Base-by-base conservation (phyloP, 2,329 filamentous ascomycete species). In the Xylaria hypoxylon region DNA sequence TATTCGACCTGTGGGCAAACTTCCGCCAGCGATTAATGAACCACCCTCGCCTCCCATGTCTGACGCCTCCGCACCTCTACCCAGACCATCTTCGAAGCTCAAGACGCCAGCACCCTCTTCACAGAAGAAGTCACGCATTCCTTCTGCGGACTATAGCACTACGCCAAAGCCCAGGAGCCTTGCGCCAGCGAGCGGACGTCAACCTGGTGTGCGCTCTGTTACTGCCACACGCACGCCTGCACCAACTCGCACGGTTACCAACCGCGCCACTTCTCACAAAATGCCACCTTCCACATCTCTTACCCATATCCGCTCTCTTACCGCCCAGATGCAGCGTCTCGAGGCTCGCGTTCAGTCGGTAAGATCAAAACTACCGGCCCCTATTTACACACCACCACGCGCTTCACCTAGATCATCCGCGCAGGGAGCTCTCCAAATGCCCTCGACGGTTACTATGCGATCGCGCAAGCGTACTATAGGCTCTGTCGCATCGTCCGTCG, bases 261-360 rank as follows among this genome's bases (percentile, higher is more conserved):
- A 74, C 75, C 84, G 81, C 68, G 82, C 81, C 69, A 75, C 80
- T 24, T 80, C 82, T 19, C 80, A 86, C 72, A 84, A 81, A 67
- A 72, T 88, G 44, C 85, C 87, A 28, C 82, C 84, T 59, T 89
- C 85, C 68, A 88, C 83, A 69, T 98, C 96, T 1, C 87, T 99
- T 56, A 92, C 92, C 71, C 96, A 99, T 78, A 97, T 99, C 75
- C 93, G 95, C 70, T 92, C 91, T 33, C 89, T 99, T 70, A 97
- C 96, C 65, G 94, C 93, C 31, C 96, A 98, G 81, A 97, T 98
- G 94, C 93, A 97, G 80, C 92, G 93, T 72, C 89, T 99, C 68
- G 96, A 98, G 79, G 93, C 96, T 69, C 89, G 96, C 50, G 95
- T 99, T 10, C 94, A 98, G 68, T 93, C 91, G 26, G 96, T 91